Evolutionary conservation across 2,329 filamentous ascomycete species (phyloP).

Genomic region (Fusarium equiseti): DNA sequence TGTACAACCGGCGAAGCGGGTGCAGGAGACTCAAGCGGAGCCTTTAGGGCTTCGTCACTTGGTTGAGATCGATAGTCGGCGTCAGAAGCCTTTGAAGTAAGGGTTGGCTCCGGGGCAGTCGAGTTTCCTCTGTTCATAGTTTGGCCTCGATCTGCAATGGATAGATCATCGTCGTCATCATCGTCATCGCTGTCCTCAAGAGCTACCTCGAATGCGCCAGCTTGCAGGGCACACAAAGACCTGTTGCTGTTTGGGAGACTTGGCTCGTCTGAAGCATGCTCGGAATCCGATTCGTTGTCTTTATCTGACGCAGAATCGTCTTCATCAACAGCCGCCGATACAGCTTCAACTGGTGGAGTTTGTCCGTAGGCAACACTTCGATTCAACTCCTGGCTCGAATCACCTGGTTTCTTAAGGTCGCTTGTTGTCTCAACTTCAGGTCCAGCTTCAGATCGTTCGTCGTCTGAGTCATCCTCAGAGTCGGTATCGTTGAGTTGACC

Average conservation of each 20-base stretch:
- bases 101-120: neutral
- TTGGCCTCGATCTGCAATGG: neutral
- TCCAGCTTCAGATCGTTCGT: neutral
- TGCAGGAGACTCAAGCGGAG: slow-evolving; percentile 2
- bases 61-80: slow-evolving; percentile 4
- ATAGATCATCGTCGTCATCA: neutral
- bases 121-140: neutral
- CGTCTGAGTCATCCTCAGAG: slow-evolving; percentile 17
- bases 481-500: slow-evolving; percentile 1
- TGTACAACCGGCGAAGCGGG: neutral
- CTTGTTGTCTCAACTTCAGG: neutral
- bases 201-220: neutral
- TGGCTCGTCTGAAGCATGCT: slow-evolving; percentile 12
- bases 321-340: neutral
- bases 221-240: neutral
- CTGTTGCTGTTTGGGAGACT: neutral
- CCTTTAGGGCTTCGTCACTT: slow-evolving; percentile 1
- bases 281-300: neutral
- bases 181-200: neutral
- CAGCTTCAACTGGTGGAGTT: no score
- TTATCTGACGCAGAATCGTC: slow-evolving; percentile 7
- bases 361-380: neutral
- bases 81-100: neutral
- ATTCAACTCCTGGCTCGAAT: slow-evolving; percentile 1
- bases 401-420: neutral